Base-by-base conservation (phyloP, 257 asterid genomes). In the Striga asiatica region DNA sequence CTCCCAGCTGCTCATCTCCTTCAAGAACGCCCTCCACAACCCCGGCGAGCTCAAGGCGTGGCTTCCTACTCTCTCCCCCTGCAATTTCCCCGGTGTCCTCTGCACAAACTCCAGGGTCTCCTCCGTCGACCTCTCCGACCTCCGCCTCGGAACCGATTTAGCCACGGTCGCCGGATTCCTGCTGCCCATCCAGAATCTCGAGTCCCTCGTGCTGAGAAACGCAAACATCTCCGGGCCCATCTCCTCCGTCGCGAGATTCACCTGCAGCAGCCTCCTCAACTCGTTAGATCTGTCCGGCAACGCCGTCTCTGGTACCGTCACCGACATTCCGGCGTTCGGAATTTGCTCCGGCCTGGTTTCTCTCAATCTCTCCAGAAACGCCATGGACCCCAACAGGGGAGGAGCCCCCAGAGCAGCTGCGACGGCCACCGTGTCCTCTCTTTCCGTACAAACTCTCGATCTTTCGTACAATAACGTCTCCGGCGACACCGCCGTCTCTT, bases 261-360 rank as follows among this genome's bases (percentile, higher is more conserved):
- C 80, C 21, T 87, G 98, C 56, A 31, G 60, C 8, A 46, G 34
- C 18, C 31, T 54, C 5, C 49, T 91, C 14, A 63, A 34, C 28
- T 66, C 66, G 0, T 8, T 91, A 71, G 98, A 91, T 91, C 97
- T 91, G 56, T 72, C 98, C 10, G 84, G 50, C 18, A 91, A 91
- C 67, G 42, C 67, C 55, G 57, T 91, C 65, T 75, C 98, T 7
- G 96, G 98, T 2, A 77, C 85, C 0, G 46, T 79, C 19, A 35
- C 80, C 25, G 95, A 84, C 58, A 42, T 87, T 28, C 47, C 79
- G 7, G 56, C 71, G 19, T 69, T 91, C 22, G 80, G 72, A 8
- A 65, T 54, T 45, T 91, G 98, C 73, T 64, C 97, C 16, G 66
- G 70, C 54, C 68, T 91, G 56, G 39, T 8, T 2, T 58, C 28